phyloP scores from a whole-genome alignment of 2,329 filamentous ascomycete species.

The Phialophora tarda region DNA sequence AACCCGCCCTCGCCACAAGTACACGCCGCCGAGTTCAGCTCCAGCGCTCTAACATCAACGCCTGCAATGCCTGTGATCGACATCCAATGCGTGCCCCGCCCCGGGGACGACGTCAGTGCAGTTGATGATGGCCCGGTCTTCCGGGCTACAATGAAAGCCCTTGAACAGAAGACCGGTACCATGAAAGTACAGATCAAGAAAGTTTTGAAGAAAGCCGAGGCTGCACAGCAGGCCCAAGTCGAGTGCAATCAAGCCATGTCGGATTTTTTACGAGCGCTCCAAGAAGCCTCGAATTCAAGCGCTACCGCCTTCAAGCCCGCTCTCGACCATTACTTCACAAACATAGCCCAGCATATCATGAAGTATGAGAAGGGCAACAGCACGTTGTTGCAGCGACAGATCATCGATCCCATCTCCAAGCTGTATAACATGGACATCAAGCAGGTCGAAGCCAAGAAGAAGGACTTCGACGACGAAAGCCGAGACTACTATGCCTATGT shows the following conservation, averaged over 20 bases:
- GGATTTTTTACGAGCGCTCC: constrained; percentile 81
- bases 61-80: constrained; percentile 72
- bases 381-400: constrained; percentile 81
- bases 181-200: constrained; percentile 96
- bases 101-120: constrained; percentile 80
- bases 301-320: constrained; percentile 96
- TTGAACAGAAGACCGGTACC: constrained; percentile 95
- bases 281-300: constrained; percentile 87
- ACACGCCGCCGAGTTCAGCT: constrained; percentile 37
- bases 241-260: constrained; percentile 85
- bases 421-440: constrained; percentile 97
- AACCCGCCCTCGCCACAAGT: constrained; percentile 43
- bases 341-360: constrained; percentile 89
- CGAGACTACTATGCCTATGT: constrained; percentile 98
- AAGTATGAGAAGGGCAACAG: constrained; percentile 85
- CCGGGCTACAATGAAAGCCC: constrained; percentile 91
- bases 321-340: constrained; percentile 97
- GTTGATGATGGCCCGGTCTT: constrained; percentile 95
- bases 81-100: constrained; percentile 75
- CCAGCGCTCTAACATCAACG: constrained; percentile 41
- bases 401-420: constrained; percentile 91
- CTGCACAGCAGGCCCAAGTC: constrained; percentile 77
- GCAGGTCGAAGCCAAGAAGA: constrained; percentile 93
- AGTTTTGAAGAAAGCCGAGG: constrained; percentile 90
- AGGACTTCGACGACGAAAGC: constrained; percentile 98